phyloP scores from a whole-genome alignment of 768 basidiomycete genomes.

The Hygrocybe punicea region DNA sequence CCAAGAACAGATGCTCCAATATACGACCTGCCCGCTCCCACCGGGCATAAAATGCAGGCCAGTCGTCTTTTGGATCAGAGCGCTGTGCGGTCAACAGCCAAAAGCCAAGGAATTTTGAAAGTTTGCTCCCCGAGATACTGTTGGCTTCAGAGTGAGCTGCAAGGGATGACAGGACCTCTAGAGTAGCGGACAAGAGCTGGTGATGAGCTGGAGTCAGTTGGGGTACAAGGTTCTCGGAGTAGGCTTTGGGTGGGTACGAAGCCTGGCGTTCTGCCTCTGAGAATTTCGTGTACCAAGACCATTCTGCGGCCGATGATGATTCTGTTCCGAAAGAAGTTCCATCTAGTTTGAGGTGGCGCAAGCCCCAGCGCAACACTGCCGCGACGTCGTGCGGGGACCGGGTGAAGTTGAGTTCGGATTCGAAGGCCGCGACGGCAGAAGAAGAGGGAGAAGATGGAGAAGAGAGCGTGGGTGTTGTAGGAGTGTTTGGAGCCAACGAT shows the following conservation, averaged over 20 bases:
- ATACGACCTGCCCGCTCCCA: constrained; percentile 75
- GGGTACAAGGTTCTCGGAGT: constrained; percentile 59
- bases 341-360: constrained; percentile 69
- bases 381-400: constrained; percentile 75
- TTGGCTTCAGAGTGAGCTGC: constrained; percentile 71
- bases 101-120: constrained; percentile 67
- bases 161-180: constrained; percentile 65
- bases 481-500: constrained; percentile 50
- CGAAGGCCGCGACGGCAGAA: constrained; percentile 50
- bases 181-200: constrained; percentile 53
- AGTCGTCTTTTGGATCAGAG: constrained; percentile 52
- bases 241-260: constrained; percentile 61
- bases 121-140: constrained; percentile 73
- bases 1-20: constrained; percentile 73
- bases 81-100: constrained; percentile 61
- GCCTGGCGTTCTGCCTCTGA: constrained; percentile 54
- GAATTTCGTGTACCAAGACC: constrained; percentile 66
- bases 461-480: constrained; percentile 49
- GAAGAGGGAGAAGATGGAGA: constrained; percentile 48
- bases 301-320: constrained; percentile 31
- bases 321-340: constrained; percentile 57
- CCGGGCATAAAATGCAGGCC: constrained; percentile 61
- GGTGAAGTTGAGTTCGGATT: constrained; percentile 60
- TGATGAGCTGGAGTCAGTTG: constrained; percentile 54
- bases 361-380: constrained; percentile 75